Conservation (phyloP, 2,329 filamentous ascomycete species). For the Aspergillus japonicus region DNA sequence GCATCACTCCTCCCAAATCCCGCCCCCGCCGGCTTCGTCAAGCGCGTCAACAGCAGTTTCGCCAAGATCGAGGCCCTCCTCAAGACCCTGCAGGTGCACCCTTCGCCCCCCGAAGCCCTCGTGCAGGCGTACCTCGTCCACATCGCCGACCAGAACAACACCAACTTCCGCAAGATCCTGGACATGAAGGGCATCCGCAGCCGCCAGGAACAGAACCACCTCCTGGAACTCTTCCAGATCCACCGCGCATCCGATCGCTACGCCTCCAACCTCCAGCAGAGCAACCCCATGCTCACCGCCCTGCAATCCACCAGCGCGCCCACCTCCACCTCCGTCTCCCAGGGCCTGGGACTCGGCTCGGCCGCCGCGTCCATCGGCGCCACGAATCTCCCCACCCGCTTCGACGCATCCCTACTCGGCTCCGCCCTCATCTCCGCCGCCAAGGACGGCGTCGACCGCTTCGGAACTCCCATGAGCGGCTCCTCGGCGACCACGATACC, state of each 20-base stretch:
- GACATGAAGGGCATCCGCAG: conserved; percentile 86
- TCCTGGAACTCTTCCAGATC: conserved; percentile 87
- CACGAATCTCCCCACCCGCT: conserved; percentile 56
- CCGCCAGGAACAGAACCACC: conserved; percentile 75
- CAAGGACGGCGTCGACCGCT: conserved; percentile 75
- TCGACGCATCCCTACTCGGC: conserved; percentile 79
- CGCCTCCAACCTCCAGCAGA: conserved; percentile 65
- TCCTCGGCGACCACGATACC: conserved; percentile 29
- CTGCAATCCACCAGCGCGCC: conserved; percentile 45
- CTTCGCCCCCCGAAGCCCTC: conserved; percentile 85
- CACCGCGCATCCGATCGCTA: conserved; percentile 68
- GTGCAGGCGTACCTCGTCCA: conserved; percentile 98
- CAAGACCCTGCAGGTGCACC: conserved; percentile 92
- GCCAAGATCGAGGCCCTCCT: conserved; percentile 85
- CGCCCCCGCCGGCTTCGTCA: conserved; percentile 67
- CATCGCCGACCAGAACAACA: conserved; percentile 87
- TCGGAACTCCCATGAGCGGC: conserved; percentile 62
- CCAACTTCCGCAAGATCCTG: conserved; percentile 93
- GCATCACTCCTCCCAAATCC: conserved; percentile 56
- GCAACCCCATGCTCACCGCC: conserved; percentile 68
- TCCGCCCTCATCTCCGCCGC: conserved; percentile 87
- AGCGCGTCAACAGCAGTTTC: conserved; percentile 81
- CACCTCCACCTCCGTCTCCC: conserved; percentile 41
- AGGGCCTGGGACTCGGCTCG: conserved; percentile 48
- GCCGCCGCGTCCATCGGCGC: conserved; percentile 44